Evolutionary conservation across 129 eudicot genomes (phyloP).

Genomic region (Helianthus tuberosus): DNA sequence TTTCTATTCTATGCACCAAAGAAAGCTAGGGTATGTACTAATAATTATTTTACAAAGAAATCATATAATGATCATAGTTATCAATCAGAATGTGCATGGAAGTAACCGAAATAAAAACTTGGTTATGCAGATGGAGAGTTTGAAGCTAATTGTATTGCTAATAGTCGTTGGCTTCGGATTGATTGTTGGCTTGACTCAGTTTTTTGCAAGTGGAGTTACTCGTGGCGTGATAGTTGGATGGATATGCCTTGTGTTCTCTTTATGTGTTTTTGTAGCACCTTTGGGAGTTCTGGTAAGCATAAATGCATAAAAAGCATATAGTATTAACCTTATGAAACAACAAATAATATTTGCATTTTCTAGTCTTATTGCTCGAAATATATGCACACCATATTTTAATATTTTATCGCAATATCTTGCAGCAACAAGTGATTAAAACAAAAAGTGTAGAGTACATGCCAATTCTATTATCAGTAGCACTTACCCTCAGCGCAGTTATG

Average conservation of each 20-base stretch:
- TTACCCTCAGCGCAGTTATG: conserved; percentile 78
- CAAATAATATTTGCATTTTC: neutral
- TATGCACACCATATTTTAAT: neutral
- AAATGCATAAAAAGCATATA: neutral
- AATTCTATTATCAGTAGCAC: conserved; percentile 64
- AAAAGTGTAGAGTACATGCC: conserved; percentile 95
- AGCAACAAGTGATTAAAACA: conserved; percentile 78
- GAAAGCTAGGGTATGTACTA: conserved; percentile 39
- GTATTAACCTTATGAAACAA: neutral
- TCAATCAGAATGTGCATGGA: neutral
- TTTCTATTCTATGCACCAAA: conserved; percentile 63
- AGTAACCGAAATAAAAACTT: too few relatives aligned
- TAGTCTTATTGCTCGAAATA: neutral
- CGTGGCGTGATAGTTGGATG: conserved; percentile 64
- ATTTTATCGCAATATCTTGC: conserved; percentile 5
- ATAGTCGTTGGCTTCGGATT: conserved; percentile 58
- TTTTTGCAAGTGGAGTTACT: conserved; percentile 35
- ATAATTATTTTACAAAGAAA: neutral
- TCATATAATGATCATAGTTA: neutral
- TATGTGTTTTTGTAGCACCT: conserved; percentile 71
- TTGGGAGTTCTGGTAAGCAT: conserved; percentile 66
- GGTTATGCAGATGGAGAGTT: conserved; percentile 47
- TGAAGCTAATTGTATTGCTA: conserved; percentile 47
- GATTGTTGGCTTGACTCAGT: conserved; percentile 45
- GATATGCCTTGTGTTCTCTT: conserved; percentile 72